Base-by-base conservation (phyloP, 2,329 filamentous ascomycete species). In the Chaetomium strumarium region DNA sequence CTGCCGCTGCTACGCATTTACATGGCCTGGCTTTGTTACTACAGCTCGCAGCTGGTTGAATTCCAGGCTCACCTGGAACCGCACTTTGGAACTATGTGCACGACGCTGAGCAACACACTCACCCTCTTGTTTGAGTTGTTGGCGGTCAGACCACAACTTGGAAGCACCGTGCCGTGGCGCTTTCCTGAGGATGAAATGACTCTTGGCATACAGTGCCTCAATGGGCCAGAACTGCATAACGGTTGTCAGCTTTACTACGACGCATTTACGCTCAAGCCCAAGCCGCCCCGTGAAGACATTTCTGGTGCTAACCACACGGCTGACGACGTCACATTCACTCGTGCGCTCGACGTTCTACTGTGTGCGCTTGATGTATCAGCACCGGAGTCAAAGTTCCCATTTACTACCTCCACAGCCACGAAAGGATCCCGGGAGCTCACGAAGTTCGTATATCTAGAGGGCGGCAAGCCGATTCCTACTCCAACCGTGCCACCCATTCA, bases 1-100 rank as follows among this genome's bases (percentile, higher is more conserved):
- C 63, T 82, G 5, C 75, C 76, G 1, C 67, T 79, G 13, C 63
- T 80, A 47, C 75, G 79, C n/a, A 63, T 79, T 20, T 81, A 76
- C 56, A 67, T 75, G 52, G 72, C 77, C 42, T 82, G 79, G 79
- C 67, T 81, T 2, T 74, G 73, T 49, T 70, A 71, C 14, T 72
- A 70, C 43, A 70, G 73, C 29, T 62, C 65, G 10, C 75, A 80
- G 53, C 61, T 80, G 6, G 70, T 75, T 53, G 64, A 67, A n/a
- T 75, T 72, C 50, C 67, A 70, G 44, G 67, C 72, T 30, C 70
- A 73, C 41, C 68, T 79, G 30, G 73, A 73, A 38, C 68, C 70
- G 5, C 67, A 74, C 41, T 65, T 77, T 24, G 71, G 70, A 24
- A 68, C 72, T 7, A 73, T 79, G 69, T 70, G 75, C 58, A 69